Evolutionary conservation across 331 rosid genomes (phyloP).

Genomic region (Spiraea crenata): DNA sequence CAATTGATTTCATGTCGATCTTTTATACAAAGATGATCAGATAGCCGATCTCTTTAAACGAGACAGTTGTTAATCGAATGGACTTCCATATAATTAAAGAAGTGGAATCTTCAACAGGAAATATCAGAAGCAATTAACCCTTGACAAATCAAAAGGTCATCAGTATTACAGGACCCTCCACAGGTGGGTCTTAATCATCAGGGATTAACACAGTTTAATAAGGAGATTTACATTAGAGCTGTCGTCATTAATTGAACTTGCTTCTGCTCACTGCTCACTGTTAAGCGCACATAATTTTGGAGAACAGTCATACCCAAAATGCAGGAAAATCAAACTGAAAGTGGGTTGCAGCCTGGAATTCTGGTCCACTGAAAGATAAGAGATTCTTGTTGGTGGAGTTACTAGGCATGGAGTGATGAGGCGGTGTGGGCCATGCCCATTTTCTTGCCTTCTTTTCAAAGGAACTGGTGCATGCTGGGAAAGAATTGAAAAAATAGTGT

Average conservation of each 20-base stretch:
- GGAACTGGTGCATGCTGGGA: background rate
- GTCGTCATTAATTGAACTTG: background rate
- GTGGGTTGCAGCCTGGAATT: background rate
- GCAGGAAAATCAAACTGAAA: background rate
- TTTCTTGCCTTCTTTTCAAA: background rate
- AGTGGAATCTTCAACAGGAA: too few species aligned
- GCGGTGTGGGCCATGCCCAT: background rate
- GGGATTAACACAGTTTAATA: background rate
- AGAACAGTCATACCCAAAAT: background rate
- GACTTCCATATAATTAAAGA: too few species aligned
- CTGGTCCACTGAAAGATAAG: slow-evolving; percentile 11
- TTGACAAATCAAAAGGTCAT: background rate
- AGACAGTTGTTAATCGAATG: too few species aligned
- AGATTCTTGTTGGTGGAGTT: slow-evolving; percentile 2
- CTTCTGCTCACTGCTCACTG: background rate
- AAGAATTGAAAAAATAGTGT: background rate
- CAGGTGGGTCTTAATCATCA: too few species aligned
- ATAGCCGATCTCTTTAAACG: too few species aligned
- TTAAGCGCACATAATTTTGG: too few species aligned
- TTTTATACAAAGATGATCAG: too few species aligned
- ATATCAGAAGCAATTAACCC: background rate
- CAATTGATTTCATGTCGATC: too few species aligned
- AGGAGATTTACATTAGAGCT: background rate
- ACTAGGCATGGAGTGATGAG: background rate
- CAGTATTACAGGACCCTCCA: too few species aligned